Base-by-base conservation (phyloP, 2,329 filamentous ascomycete species). In the Epichloe sylvatica region DNA sequence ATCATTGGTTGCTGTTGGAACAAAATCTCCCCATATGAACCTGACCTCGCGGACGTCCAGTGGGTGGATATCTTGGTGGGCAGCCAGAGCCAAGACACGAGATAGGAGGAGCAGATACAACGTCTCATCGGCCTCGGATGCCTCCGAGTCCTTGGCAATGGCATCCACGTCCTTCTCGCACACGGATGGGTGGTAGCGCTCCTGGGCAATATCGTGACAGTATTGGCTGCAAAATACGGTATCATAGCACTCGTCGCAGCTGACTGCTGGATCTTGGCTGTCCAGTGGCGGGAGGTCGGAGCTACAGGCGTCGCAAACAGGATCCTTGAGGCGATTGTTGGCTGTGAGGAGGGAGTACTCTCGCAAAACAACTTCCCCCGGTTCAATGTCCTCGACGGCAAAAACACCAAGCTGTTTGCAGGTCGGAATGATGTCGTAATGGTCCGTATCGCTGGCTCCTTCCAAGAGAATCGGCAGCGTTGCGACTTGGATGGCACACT, bases 321-420 rank as follows among this genome's bases (percentile, higher is more conserved):
- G 75, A 54, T 94, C 89, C 62, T 94, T 88, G 12, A 92, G 76
- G 33, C 88, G 81, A 62, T 92, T 92, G 57, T 91, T 92, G 43
- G 87, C 90, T 2, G 90, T 95, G 39, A 98, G 71, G 7, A 95
- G 76, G 8, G 89, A 92, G 53, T 84, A 86, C 62, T 98, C 92
- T 45, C 78, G 72, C 33, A 98, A 75, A 2, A 96, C 80, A 5
- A 76, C 72, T 62, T 94, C 85, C 9, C 85, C 86, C 0, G 88
- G 79, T 0, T 72, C 68, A 37, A 97, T 86, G 55, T 94, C 83
- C 54, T 86, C 77, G 57, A 81, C 86, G 7, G 90, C 91, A 63
- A 97, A 97, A 3, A 98, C 76, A 4, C 92, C 92, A 0, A 98
- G 76, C 65, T 98, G 92, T 52, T 78, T 76, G 56, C 81, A 82